Base-by-base conservation (phyloP, 2,329 filamentous ascomycete genomes). In the Xylaria sp. region DNA sequence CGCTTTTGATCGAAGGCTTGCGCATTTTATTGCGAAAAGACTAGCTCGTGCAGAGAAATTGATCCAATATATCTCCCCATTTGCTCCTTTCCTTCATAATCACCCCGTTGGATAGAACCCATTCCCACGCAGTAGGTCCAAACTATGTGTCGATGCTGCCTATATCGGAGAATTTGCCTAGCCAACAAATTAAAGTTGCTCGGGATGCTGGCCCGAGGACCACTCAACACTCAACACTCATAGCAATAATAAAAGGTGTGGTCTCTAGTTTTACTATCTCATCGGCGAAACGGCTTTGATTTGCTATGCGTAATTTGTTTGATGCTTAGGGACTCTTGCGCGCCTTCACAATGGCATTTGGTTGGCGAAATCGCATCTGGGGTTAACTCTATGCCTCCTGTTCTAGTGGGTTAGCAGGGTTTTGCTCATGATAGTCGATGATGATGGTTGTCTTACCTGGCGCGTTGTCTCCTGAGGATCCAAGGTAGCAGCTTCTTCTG, bases 241-340 rank as follows among this genome's bases (percentile, higher is more conserved):
- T 31, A 20, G 44, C 65, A 66, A 10, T 54, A 33, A 17, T 63
- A 53, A 3, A 26, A n/a, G 44, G 6, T 10, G 58, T 23, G 13
- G 48, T 51, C 23, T 4, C 23, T 28, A 3, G 11, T 51, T 31
- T 3, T 26, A 26, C 23, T 23, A 31, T 49, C 46, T 20, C 46
- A 49, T n/a, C 17, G n/a, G 6, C 40, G 17, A 26, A 26, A 28
- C 23, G 20, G 9, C 20, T 15, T 15, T 6, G 20, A 20, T 44
- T 3, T n/a, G 6, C 40, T 17, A n/a, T 20, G n/a, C 4, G 20
- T n/a, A 20, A 20, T 20, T 44, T 7, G 17, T 44, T 44, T 7
- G 6, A 44, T 10, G 7, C 42, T n/a, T 7, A 44, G 3, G 6
- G 5, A 1, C 10, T 20, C 3, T 44, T 44, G n/a, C 6, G 17